Evolutionary conservation across 345 rosid genomes (phyloP), one percentile per base, ranked within the genome.

Genomic region (Populus simonii): DNA sequence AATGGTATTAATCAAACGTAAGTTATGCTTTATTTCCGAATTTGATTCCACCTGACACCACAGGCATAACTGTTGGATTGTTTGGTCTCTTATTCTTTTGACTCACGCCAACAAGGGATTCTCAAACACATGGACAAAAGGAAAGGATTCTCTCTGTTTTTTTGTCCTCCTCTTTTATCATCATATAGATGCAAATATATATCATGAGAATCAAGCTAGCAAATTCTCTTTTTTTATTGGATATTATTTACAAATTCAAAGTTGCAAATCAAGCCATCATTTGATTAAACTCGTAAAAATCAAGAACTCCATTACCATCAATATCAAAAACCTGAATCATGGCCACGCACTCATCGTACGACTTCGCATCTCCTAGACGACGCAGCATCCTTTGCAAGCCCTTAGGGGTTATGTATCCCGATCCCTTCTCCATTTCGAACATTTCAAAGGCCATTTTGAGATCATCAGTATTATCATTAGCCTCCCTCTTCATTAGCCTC

Each of bases 251-350:
- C 35, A n/a, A 63, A 27, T 10, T 13, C 67, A 5, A 20, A 20
- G 10, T 27, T 39, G 13, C 25, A n/a, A 31, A 66, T 27, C 62
- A 77, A 57, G 83, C 78, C 99, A 93, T 95, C 99, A 95, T 95
- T 76, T 80, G 91, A 72, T 81, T 83, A 78, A 95, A 95, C 81
- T 93, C 99, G 11, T 91, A 90, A 70, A 86, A 93, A 78, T 92
- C 97, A 78, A 95, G 92, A 38, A 90, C 96, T 2, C 98, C 98
- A 86, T 93, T 88, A 22, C 96, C 94, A 84, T 93, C 96, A 47
- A 75, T 78, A 84, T 95, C 98, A 73, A 86, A 95, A 62, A 79
- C 88, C n/a, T 78, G 83, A 41, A 95, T 93, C 99, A 95, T 95
- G 43, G 89, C 89, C 49, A 72, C 92, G 39, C 98, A 95, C 74